phyloP scores from a whole-genome alignment of 345 rosid genomes.

The Cardamine resedifolia region DNA sequence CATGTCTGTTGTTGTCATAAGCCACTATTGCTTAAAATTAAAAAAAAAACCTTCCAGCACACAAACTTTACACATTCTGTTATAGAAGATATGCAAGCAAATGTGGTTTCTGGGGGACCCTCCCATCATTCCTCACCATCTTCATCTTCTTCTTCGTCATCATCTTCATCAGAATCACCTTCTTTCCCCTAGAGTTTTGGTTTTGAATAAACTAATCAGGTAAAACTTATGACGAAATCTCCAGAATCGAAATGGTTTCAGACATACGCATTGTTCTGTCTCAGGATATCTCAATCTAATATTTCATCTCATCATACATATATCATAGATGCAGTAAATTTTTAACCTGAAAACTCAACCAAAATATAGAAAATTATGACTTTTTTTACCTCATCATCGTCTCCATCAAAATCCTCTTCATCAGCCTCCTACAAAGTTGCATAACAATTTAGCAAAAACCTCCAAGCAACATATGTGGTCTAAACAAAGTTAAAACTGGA shows the following conservation, averaged over 20 bases:
- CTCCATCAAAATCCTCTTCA: constrained; percentile 61
- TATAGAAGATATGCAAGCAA: constrained; percentile 31
- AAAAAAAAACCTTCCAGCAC: constrained; percentile 20
- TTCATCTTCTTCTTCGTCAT: constrained; percentile 42
- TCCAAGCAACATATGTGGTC: constrained; percentile 1
- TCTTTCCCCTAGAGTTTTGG: constrained; percentile 48
- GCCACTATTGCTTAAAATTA: background rate
- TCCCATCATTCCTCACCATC: constrained; percentile 36
- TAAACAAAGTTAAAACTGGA: background rate
- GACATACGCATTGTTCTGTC: background rate
- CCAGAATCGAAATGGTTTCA: background rate
- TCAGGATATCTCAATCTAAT: background rate
- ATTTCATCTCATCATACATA: background rate
- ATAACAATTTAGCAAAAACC: background rate
- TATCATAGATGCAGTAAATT: background rate
- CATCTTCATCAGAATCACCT: constrained; percentile 57
- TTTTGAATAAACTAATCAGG: constrained; percentile 10
- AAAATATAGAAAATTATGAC: background rate
- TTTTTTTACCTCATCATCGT: constrained; percentile 50
- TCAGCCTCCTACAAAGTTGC: constrained; percentile 58
- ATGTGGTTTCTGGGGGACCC: constrained; percentile 12
- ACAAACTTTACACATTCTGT: constrained; percentile 30
- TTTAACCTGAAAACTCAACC: background rate
- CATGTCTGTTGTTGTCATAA: constrained; percentile 6
- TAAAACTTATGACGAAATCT: background rate